phyloP scores from a whole-genome alignment of 768 basidiomycete genomes.

The Mycena latifolia region DNA sequence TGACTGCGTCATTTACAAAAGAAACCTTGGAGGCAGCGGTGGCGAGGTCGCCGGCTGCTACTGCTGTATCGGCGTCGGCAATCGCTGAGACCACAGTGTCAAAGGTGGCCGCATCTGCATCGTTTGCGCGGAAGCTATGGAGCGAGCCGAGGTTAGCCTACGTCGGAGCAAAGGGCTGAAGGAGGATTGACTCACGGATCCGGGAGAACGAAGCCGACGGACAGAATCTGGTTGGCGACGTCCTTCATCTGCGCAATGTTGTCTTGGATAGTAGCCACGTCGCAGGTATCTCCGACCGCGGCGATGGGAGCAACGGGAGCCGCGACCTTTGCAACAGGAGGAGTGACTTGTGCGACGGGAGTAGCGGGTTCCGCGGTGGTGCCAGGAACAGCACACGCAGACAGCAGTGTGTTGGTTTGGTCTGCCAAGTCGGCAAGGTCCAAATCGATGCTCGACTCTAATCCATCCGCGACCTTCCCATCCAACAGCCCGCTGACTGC shows the following conservation, averaged over 20 bases:
- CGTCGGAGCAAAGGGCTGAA: background rate
- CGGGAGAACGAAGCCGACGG: background rate
- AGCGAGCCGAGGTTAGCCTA: too few relatives aligned
- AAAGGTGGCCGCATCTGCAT: background rate
- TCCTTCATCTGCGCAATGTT: background rate
- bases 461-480: slow-evolving; percentile 2
- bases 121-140: background rate
- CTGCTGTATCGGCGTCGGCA: slow-evolving; percentile 1
- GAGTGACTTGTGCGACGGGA: too few relatives aligned
- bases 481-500: background rate
- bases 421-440: background rate
- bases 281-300: background rate
- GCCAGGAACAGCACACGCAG: background rate
- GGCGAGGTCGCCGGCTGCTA: background rate
- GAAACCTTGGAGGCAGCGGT: background rate
- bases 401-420: background rate
- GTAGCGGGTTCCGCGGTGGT: too few relatives aligned
- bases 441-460: slow-evolving; percentile 2
- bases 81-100: slow-evolving; percentile 6
- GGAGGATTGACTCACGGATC: background rate
- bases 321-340: too few relatives aligned
- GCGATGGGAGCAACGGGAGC: too few relatives aligned
- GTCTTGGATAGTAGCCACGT: background rate
- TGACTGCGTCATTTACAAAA: background rate
- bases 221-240: slow-evolving; percentile 1